Conservation (phyloP, 2,329 filamentous ascomycete genomes). For the Ceratocystis cubensis region DNA sequence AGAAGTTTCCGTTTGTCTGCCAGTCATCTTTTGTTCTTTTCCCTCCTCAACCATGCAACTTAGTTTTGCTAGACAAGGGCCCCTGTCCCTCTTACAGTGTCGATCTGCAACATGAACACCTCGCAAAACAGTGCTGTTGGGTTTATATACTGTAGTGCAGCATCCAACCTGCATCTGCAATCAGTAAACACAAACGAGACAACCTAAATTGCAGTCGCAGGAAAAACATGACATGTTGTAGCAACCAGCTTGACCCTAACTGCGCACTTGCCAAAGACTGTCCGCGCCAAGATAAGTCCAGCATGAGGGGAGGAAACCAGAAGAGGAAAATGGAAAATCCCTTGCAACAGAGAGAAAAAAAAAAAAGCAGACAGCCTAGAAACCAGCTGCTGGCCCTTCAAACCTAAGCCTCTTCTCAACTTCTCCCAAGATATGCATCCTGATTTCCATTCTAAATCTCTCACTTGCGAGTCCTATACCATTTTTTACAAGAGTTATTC, state of each 20-base stretch:
- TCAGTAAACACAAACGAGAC: conserved; percentile 14
- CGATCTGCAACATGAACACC: background rate
- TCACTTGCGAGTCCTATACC: background rate
- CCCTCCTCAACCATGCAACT: background rate
- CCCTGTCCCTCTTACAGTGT: conserved; percentile 5
- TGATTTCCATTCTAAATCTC: background rate
- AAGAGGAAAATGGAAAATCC: background rate
- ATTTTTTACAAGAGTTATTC: background rate
- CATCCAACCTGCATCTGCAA: background rate
- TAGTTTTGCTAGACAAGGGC: conserved; percentile 2
- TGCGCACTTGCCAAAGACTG: too few relatives aligned
- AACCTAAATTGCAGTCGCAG: conserved; percentile 5
- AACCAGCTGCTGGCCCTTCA: background rate
- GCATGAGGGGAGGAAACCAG: background rate
- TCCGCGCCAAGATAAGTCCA: background rate
- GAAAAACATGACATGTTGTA: background rate
- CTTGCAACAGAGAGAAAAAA: background rate
- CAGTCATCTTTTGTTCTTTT: conserved; percentile 15
- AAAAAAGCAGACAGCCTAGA: background rate
- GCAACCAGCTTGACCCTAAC: conserved; percentile 1
- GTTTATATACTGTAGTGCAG: background rate
- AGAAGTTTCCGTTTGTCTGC: conserved; percentile 13
- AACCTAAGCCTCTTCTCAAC: background rate
- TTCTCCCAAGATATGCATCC: background rate
- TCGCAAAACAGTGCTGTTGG: background rate